Evolutionary conservation across 805 yeast genomes (phyloP).

Genomic region (Metschnikowia henanensis): DNA sequence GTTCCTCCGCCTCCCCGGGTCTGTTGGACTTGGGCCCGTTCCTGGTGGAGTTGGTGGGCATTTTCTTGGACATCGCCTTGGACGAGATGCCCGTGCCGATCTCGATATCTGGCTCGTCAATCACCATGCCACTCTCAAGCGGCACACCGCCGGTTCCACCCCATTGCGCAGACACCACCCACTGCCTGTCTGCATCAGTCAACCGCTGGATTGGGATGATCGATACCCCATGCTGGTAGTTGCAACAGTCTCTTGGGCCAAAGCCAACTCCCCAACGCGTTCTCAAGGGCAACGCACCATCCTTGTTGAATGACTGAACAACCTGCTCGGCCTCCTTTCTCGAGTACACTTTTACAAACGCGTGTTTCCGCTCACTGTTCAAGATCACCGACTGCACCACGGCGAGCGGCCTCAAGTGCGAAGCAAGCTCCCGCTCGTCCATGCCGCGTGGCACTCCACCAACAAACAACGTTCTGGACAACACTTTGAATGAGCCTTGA

Average conservation of each 20-base stretch:
- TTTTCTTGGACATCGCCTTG: slow-evolving; percentile 84
- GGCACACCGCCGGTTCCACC: slow-evolving; percentile 96
- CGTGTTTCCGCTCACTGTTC: slow-evolving; percentile 89
- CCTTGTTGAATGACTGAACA: slow-evolving; percentile 67
- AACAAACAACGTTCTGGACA: slow-evolving; percentile 86
- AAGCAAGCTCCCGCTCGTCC: slow-evolving; percentile 71
- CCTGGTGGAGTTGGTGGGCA: slow-evolving; percentile 88
- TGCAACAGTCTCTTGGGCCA: slow-evolving; percentile 98
- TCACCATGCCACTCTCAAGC: slow-evolving; percentile 71
- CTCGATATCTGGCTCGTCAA: slow-evolving; percentile 98
- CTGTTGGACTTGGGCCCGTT: slow-evolving; percentile 82
- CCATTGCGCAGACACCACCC: slow-evolving; percentile 92
- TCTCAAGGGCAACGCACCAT: slow-evolving; percentile 64
- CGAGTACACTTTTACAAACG: slow-evolving; percentile 91
- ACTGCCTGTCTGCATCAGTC: slow-evolving; percentile 90
- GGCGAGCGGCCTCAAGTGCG: slow-evolving; percentile 78
- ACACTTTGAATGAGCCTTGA: slow-evolving; percentile 76
- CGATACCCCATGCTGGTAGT: slow-evolving; percentile 87
- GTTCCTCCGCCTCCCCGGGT: slow-evolving; percentile 55
- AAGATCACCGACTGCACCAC: slow-evolving; percentile 89
- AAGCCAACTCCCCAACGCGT: slow-evolving; percentile 99
- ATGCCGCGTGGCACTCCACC: slow-evolving; percentile 89
- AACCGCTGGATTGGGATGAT: slow-evolving; percentile 83
- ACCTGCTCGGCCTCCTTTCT: slow-evolving; percentile 90
- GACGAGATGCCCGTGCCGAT: slow-evolving; percentile 93